Percentiles rank a stretch among this genome's conserved stretches.
These are phyloP conservation scores for Nakaseomyces kungkrabaensis DNA, from an alignment of 1,139 yeast genomes.

Conservation along the genomic window DNA sequence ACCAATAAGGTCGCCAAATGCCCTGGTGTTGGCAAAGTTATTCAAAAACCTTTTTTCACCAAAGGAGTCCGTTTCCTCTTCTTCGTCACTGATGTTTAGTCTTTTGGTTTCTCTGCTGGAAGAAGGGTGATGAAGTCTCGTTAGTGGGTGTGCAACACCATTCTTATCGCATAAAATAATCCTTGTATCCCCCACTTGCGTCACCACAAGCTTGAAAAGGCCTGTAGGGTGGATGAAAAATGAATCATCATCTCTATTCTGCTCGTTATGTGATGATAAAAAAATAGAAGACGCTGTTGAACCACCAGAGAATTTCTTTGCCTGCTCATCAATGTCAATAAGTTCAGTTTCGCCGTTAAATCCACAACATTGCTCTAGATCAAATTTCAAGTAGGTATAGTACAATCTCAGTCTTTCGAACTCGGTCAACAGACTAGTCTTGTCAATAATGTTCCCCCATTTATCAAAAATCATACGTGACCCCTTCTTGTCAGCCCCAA, in stretches of 20 bases:
- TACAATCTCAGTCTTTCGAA: slow-evolving; percentile 42
- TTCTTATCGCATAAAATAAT: slow-evolving; percentile 69
- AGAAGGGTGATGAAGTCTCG: slow-evolving; percentile 79
- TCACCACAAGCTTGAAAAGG: slow-evolving; percentile 61
- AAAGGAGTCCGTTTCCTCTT: slow-evolving; percentile 67
- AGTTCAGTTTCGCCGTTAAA: slow-evolving; percentile 3
- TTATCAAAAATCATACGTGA: slow-evolving; percentile 30
- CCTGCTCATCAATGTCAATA: slow-evolving; percentile 25
- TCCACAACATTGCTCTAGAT: slow-evolving; percentile 36
- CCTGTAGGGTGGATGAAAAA: slow-evolving; percentile 60
- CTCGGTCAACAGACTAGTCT: slow-evolving; percentile 26
- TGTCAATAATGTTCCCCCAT: slow-evolving; percentile 29
- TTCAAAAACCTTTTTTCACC: slow-evolving; percentile 79
- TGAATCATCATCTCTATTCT: slow-evolving; percentile 29
- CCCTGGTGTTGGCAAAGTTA: slow-evolving; percentile 79
- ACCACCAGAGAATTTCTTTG: slow-evolving; percentile 41
- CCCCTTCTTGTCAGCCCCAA: slow-evolving; percentile 19
- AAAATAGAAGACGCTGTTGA: slow-evolving; percentile 77
- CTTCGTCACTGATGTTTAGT: slow-evolving; percentile 34
- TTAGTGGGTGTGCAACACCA: slow-evolving; percentile 73
- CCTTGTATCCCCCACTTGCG: slow-evolving; percentile 92
- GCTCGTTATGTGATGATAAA: slow-evolving; percentile 31
- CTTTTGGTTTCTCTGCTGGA: slow-evolving; percentile 70
- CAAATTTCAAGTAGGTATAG: slow-evolving; percentile 52
- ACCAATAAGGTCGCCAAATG: slow-evolving; percentile 81